Percentiles rank a stretch among this genome's conserved stretches.
Conservation (phyloP, 73 alveolate genomes). For the Paraurostyla sp. region DNA sequence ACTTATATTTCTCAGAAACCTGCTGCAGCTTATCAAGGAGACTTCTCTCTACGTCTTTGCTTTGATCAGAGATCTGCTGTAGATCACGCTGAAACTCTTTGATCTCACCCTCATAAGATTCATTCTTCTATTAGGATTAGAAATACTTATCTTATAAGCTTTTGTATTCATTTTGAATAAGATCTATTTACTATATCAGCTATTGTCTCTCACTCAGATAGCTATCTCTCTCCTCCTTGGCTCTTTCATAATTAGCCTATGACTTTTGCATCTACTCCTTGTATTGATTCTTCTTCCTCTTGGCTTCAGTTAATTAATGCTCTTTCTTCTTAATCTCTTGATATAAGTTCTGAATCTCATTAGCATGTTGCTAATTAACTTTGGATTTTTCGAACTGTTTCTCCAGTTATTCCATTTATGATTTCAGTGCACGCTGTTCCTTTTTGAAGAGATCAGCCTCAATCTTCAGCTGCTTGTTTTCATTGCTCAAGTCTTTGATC, state of each 20-base stretch:
- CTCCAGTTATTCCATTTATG: conserved; percentile 21
- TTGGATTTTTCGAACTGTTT: conserved; percentile 30
- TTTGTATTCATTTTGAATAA: neutral
- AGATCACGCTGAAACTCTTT: neutral
- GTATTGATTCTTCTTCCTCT: neutral
- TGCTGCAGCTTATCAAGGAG: neutral
- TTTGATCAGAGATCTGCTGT: neutral
- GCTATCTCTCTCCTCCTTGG: neutral
- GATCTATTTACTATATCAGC: neutral
- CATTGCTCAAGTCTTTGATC: neutral
- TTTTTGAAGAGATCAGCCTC: conserved; percentile 20
- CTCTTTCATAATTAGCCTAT: neutral
- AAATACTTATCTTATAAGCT: neutral
- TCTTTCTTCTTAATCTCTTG: conserved; percentile 2
- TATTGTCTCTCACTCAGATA: neutral
- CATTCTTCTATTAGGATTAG: neutral
- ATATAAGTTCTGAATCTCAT: neutral
- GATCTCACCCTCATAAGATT: neutral
- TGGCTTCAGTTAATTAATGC: neutral
- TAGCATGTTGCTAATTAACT: neutral
- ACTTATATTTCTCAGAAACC: conserved; percentile 6
- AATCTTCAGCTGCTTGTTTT: neutral
- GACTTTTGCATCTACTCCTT: neutral
- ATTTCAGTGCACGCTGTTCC: neutral
- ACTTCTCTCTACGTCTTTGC: conserved; percentile 21